These are phyloP conservation scores for Trichoderma virens DNA, from an alignment of 495 filamentous ascomycete species.

Conservation along the genomic window DNA sequence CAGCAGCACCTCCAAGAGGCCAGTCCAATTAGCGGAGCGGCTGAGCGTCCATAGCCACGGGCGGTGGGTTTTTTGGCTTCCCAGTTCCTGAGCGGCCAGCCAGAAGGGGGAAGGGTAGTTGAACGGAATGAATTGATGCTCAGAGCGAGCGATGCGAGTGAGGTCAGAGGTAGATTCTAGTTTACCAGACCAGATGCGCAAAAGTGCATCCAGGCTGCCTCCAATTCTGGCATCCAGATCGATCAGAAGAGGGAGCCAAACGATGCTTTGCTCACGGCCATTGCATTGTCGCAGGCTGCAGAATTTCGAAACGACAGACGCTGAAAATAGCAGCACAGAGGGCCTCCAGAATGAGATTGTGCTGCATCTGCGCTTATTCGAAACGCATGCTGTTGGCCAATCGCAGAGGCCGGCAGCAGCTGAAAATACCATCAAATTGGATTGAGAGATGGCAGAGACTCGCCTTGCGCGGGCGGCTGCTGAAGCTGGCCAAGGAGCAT, in stretches of 20 bases:
- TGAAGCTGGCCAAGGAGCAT: neutral
- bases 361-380: neutral
- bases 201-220: neutral
- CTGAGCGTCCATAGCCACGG: constrained; percentile 5
- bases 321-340: constrained; percentile 6
- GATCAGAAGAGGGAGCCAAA: neutral
- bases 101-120: neutral
- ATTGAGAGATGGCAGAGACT: neutral
- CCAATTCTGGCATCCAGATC: neutral
- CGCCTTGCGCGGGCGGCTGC: neutral
- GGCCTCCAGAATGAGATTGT: neutral
- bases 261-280: neutral
- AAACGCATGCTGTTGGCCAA: neutral
- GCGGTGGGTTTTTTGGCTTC: neutral
- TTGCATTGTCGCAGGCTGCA: neutral
- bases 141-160: too few species aligned
- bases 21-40: neutral
- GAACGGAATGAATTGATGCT: too few species aligned
- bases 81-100: neutral
- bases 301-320: neutral
- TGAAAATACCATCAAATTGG: neutral
- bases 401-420: neutral
- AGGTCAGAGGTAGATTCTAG: neutral
- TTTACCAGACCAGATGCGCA: neutral
- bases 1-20: neutral